Evolutionary conservation across 805 yeast genomes (phyloP), one percentile per base, ranked within the genome.

Genomic region (Yarrowia sp.): DNA sequence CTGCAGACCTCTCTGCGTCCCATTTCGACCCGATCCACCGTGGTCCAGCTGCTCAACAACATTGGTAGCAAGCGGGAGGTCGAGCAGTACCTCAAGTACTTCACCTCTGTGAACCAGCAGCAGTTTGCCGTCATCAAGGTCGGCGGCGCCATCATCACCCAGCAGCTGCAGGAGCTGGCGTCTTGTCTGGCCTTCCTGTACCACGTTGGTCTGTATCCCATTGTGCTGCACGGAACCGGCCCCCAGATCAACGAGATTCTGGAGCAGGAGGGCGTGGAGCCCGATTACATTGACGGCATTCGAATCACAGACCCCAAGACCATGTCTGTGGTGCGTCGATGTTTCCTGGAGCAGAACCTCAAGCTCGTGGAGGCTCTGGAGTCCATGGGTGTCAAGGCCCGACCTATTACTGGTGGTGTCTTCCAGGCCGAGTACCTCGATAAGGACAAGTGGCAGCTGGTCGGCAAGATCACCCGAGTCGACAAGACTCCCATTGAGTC

Each of bases 111-210:
- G 45, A 77, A 79, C 72, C 74, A 73, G 70, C 98, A 95, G 78
- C 98, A 95, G 76, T 95, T 95, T 75, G 99, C 99, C 3, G 97
- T 95, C 53, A 95, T 95, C 80, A 95, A 95, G 79, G 99, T 95
- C 53, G 99, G 99, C 49, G 99, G 99, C 72, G 99, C 99, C 46
- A 94, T 95, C 75, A 95, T 95, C 78, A 94, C 98, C 58, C 96
- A 95, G 74, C 95, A 94, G 75, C 82, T 95, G 72, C 90, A 92
- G 10, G 97, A 94, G 80, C 82, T 95, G 74, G 99, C 99, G 0
- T 91, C 97, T 0, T 93, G 98, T 76, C 83, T 95, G 72, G 98
- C 98, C 5, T 95, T 95, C 79, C 82, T 95, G 72, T 95, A 95
- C 82, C 99, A 95, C 77, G 97, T 95, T 65, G 99, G 99, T 12